Base-by-base conservation (phyloP, 106 monocot species). In the Acanthochlamys bracteata region DNA sequence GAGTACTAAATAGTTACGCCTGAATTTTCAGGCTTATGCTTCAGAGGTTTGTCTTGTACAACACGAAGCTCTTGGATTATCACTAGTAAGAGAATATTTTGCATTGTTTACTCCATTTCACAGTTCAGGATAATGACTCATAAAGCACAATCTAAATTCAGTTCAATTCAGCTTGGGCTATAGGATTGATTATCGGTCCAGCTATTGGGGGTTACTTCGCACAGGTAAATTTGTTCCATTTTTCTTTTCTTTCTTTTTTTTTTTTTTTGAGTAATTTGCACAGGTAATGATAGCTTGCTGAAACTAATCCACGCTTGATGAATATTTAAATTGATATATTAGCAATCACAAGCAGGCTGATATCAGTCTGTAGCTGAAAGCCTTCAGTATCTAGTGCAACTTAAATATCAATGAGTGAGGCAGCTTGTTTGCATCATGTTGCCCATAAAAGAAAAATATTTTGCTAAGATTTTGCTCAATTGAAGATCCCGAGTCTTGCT, bases 31-130 rank as follows among this genome's bases (percentile, higher is more conserved):
- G 78, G 78, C 78, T 19, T 79, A 73, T 69, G 68, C 73, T 42
- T 39, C 59, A 42, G 78, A 79, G 57, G 55, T 79, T 47, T 73
- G 64, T 43, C 65, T 61, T 59, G 42, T 25, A 53, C 63, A 79
- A 64, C 59, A 79, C 73, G 69, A 79, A 69, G 69, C 78, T 69
- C 21, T 73, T 41, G 78, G 64, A 42, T 45, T 79, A 64, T 73
- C 78, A 24, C 73, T 79, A 73, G 78, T 79, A 79, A 42, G 73
- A 25, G 8, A 19, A 14, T 66, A 56, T 22, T 46, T 49, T 49
- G 17, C 9, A 10, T 17, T 49, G 9, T 49, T 49, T 4, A 14
- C 12, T 17, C 49, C 17, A 12, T 49, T 49, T 12, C 10, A 12
- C 10, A 14, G 15, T 49, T 13, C 49, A 2, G 49, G 17, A 14